Conservation (phyloP, 345 rosid species). For the Eucalyptus fibrosa region DNA sequence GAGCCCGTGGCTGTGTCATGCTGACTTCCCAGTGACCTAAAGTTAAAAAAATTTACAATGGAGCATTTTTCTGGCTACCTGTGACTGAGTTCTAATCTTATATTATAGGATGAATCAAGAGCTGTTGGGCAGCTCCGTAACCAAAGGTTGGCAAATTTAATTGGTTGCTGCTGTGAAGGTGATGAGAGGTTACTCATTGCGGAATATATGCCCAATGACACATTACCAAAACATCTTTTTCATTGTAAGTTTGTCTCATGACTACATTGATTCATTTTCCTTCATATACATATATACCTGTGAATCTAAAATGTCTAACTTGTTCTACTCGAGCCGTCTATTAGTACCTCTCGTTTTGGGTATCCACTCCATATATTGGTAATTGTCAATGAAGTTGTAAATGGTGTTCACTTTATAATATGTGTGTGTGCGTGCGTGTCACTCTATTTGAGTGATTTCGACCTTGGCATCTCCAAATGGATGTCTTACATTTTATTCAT, state of each 20-base stretch:
- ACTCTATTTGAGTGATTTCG: background rate
- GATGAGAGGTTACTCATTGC: conserved; percentile 33
- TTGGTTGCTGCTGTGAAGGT: conserved; percentile 37
- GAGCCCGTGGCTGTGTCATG: background rate
- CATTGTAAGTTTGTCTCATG: conserved; percentile 18
- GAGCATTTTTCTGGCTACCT: background rate
- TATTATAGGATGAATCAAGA: conserved; percentile 30
- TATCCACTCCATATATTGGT: background rate
- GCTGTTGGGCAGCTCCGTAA: conserved; percentile 32
- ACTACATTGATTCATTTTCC: background rate
- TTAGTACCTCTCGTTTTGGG: background rate
- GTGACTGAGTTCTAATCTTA: background rate
- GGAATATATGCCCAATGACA: conserved; percentile 36
- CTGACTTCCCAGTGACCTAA: background rate
- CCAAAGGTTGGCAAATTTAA: conserved; percentile 29
- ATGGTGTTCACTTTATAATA: background rate
- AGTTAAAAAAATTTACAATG: background rate
- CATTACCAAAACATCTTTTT: conserved; percentile 34
- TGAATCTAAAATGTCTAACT: background rate
- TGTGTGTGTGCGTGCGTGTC: background rate
- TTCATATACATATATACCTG: background rate
- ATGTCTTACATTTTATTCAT: background rate
- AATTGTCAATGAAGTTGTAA: background rate
- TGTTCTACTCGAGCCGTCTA: background rate
- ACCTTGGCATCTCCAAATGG: background rate